Percentiles rank a stretch among this genome's conserved stretches.
Evolutionary conservation across 2,329 filamentous ascomycete genomes (phyloP).

Genomic region (Beauveria rudraprayagi): DNA sequence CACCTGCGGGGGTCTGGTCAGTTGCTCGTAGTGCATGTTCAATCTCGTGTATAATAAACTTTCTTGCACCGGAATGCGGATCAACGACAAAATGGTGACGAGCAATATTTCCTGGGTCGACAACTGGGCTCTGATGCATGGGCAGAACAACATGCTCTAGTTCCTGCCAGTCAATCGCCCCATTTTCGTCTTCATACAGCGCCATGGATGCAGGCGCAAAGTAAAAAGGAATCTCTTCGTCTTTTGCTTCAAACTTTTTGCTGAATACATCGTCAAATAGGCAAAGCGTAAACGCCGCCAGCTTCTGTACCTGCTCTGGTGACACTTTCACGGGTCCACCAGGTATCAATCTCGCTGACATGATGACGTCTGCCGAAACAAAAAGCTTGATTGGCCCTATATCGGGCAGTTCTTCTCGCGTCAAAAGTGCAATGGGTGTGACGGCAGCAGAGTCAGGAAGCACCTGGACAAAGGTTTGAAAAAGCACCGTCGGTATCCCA

Average conservation of each 20-base stretch:
- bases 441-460: neutral
- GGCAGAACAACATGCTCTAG: slow-evolving; percentile 38
- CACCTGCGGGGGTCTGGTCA: slow-evolving; percentile 55
- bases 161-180: slow-evolving; percentile 14
- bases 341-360: neutral
- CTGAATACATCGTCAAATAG: slow-evolving; percentile 83
- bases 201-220: slow-evolving; percentile 49
- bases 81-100: slow-evolving; percentile 48
- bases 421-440: neutral
- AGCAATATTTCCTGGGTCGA: neutral
- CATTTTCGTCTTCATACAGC: slow-evolving; percentile 15
- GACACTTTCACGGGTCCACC: slow-evolving; percentile 38
- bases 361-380: neutral
- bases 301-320: slow-evolving; percentile 35
- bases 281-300: slow-evolving; percentile 67
- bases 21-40: slow-evolving; percentile 52
- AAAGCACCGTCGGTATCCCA: slow-evolving; percentile 43
- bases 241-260: slow-evolving; percentile 64
- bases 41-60: slow-evolving; percentile 47
- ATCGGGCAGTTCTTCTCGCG: neutral
- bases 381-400: neutral
- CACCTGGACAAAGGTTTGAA: slow-evolving; percentile 25
- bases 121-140: neutral
- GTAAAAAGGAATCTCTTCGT: slow-evolving; percentile 70
- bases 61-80: slow-evolving; percentile 54